These are phyloP conservation scores for Medicago arabica DNA, from an alignment of 306 rosid species.

Conservation along the genomic window DNA sequence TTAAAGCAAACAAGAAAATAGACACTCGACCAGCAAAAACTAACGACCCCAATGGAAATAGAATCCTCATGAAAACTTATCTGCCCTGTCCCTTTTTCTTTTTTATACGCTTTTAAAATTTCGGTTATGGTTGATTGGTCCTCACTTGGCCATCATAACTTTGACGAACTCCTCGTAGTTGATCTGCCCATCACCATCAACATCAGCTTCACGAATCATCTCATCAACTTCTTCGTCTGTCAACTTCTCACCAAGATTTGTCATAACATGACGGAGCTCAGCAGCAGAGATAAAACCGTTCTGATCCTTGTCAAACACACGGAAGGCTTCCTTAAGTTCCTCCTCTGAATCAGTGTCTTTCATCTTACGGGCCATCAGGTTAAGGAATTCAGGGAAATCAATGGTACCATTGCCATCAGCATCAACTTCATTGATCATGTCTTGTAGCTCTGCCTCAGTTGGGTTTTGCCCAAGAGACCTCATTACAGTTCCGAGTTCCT, in stretches of 20 bases:
- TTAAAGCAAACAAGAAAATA: conserved; percentile 55
- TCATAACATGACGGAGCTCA: conserved; percentile 87
- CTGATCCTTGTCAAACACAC: conserved; percentile 86
- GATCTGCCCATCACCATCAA: conserved; percentile 82
- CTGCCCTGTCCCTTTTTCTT: conserved; percentile 53
- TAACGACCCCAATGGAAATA: conserved; percentile 56
- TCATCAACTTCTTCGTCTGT: conserved; percentile 83
- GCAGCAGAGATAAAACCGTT: conserved; percentile 89
- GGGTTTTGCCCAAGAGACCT: conserved; percentile 87
- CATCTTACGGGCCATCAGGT: conserved; percentile 87
- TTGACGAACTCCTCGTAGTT: conserved; percentile 85
- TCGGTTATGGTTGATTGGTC: conserved; percentile 43
- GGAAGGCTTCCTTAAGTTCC: conserved; percentile 88
- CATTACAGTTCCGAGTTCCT: conserved; percentile 86
- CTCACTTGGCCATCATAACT: conserved; percentile 91
- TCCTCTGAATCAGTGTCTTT: conserved; percentile 83
- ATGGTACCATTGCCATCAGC: conserved; percentile 82
- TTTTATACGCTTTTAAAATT: conserved; percentile 47
- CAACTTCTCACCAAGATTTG: conserved; percentile 85
- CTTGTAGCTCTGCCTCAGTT: conserved; percentile 82
- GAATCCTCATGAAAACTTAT: conserved; percentile 63
- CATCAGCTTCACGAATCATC: conserved; percentile 89
- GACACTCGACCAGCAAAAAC: conserved; percentile 59
- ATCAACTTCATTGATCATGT: conserved; percentile 87
- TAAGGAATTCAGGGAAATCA: conserved; percentile 78